A percentile compares a stretch with the other conserved stretches of the same genome.
Evolutionary conservation across 768 basidiomycete genomes (phyloP).

Genomic region (Lentinula guzmanii): DNA sequence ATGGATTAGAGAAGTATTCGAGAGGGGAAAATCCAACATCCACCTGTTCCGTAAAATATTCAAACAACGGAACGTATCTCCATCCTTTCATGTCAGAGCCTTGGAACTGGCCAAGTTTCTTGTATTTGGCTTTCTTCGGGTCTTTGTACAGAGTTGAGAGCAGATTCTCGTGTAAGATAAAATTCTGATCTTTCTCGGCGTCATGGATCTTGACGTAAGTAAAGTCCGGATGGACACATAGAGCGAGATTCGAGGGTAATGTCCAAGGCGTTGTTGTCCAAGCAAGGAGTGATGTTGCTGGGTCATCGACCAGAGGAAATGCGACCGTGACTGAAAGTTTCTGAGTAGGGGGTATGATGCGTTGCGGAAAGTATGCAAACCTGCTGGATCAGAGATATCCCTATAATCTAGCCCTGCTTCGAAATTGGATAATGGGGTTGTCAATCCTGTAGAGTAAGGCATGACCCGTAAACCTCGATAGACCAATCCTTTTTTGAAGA

Average conservation of each 20-base stretch:
- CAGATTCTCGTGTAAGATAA: slow-evolving; percentile 86
- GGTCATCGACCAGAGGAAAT: slow-evolving; percentile 92
- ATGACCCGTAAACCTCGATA: slow-evolving; percentile 93
- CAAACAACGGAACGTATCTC: slow-evolving; percentile 92
- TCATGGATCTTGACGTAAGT: slow-evolving; percentile 98
- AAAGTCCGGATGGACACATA: slow-evolving; percentile 95
- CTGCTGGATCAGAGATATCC: slow-evolving; percentile 90
- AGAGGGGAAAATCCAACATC: neutral
- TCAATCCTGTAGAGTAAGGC: slow-evolving; percentile 96
- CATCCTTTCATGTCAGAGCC: slow-evolving; percentile 94
- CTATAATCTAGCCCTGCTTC: slow-evolving; percentile 91
- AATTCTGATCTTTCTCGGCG: slow-evolving; percentile 77
- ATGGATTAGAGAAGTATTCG: neutral
- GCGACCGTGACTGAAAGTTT: slow-evolving; percentile 68
- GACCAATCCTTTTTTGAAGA: slow-evolving; percentile 90
- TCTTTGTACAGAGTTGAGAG: slow-evolving; percentile 92
- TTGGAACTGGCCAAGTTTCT: slow-evolving; percentile 82
- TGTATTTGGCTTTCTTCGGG: slow-evolving; percentile 94
- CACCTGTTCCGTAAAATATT: slow-evolving; percentile 95
- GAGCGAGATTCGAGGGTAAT: slow-evolving; percentile 87
- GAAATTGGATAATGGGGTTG: slow-evolving; percentile 95
- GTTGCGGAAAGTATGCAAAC: slow-evolving; percentile 31
- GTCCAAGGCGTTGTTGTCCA: slow-evolving; percentile 99
- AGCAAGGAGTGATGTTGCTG: slow-evolving; percentile 81
- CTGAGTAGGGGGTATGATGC: neutral